Evolutionary conservation across 106 monocot genomes (phyloP).

Genomic region (Acanthochlamys bracteata): DNA sequence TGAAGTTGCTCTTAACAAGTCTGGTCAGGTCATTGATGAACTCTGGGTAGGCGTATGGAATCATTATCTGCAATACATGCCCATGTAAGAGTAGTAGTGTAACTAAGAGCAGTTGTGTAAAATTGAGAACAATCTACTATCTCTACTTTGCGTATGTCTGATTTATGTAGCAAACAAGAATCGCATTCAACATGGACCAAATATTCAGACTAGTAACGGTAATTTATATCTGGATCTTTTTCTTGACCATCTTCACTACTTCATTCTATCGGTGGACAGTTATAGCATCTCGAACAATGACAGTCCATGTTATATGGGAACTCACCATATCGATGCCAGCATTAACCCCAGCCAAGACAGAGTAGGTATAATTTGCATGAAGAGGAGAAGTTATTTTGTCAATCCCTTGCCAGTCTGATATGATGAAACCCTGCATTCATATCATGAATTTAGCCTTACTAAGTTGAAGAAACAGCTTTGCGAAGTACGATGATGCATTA

Average conservation of each 20-base stretch:
- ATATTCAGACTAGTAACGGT: too few species aligned
- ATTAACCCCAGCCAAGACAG: conserved; percentile 49
- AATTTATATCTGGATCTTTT: too few species aligned
- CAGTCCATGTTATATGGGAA: too few species aligned
- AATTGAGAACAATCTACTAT: too few species aligned
- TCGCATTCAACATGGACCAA: too few species aligned
- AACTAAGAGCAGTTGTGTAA: neutral
- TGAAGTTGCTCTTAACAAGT: conserved; percentile 32
- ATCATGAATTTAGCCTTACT: neutral
- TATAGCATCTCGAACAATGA: too few species aligned
- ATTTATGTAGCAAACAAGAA: too few species aligned
- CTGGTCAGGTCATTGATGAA: conserved; percentile 38
- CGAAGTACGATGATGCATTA: neutral
- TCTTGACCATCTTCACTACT: too few species aligned
- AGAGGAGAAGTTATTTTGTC: conserved; percentile 67
- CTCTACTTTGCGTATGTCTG: too few species aligned
- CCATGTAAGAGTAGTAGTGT: neutral
- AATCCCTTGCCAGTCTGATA: conserved; percentile 88
- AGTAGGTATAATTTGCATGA: conserved; percentile 66
- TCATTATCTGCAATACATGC: conserved; percentile 50
- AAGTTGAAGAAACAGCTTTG: neutral
- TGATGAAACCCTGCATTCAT: conserved; percentile 58
- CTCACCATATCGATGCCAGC: conserved; percentile 84
- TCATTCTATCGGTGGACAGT: too few species aligned
- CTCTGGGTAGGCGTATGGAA: conserved; percentile 39